These are phyloP conservation scores for Nigrospora sphaerica DNA, from an alignment of 2,329 filamentous ascomycete species.

Conservation along the genomic window DNA sequence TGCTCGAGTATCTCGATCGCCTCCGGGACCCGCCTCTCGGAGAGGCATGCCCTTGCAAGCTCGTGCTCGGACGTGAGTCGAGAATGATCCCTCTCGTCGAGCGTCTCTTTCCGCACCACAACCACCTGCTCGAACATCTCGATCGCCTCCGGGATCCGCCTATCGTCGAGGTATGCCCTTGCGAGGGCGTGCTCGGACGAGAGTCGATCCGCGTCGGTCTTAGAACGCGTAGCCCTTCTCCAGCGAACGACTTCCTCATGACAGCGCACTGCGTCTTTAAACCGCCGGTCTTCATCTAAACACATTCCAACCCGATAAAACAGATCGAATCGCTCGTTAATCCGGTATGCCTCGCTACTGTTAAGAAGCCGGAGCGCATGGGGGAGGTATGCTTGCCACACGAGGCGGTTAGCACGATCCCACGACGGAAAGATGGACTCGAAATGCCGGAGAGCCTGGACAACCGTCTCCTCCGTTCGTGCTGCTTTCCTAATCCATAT, in stretches of 20 bases:
- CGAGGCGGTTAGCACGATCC: slow-evolving; percentile 5
- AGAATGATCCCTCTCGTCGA: neutral
- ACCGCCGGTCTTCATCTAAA: slow-evolving; percentile 12
- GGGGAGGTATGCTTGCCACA: slow-evolving; percentile 18
- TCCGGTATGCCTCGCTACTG: slow-evolving; percentile 5
- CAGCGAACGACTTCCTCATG: slow-evolving; percentile 2
- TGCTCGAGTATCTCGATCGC: slow-evolving; percentile 7
- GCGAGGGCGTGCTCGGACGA: neutral
- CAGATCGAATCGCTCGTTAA: slow-evolving; percentile 12
- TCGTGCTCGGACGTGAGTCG: neutral
- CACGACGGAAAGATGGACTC: slow-evolving; percentile 1
- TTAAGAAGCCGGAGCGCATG: slow-evolving; percentile 17
- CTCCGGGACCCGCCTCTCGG: slow-evolving; percentile 1
- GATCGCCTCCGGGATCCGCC: slow-evolving; percentile 7
- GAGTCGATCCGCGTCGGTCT: neutral
- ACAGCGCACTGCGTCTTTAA: slow-evolving; percentile 6
- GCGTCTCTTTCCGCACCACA: neutral
- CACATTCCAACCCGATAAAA: slow-evolving; percentile 11
- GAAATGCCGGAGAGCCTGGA: neutral
- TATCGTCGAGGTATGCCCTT: neutral
- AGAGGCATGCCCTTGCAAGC: neutral
- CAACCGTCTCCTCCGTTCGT: neutral
- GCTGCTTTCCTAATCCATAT: slow-evolving; percentile 16
- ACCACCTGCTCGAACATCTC: slow-evolving; percentile 5
- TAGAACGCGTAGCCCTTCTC: neutral